phyloP scores from a whole-genome alignment of 2,329 filamentous ascomycete genomes.

The Geosmithia morbida region DNA sequence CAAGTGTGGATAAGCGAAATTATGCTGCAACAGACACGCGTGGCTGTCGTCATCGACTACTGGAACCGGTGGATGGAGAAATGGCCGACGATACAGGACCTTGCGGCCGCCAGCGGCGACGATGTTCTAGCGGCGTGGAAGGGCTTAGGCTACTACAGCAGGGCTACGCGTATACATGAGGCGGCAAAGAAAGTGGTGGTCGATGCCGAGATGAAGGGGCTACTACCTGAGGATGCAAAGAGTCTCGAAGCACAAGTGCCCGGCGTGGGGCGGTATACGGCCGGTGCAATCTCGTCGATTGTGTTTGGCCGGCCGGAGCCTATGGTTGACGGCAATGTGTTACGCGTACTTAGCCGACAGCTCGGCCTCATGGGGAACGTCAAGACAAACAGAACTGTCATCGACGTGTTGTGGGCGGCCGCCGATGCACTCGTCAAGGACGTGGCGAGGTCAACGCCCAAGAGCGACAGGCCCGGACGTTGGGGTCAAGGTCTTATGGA shows the following conservation, averaged over 20 bases:
- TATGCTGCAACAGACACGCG: constrained; percentile 53
- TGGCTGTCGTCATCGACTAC: constrained; percentile 46
- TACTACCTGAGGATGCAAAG: constrained; percentile 31
- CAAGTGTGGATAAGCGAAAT: constrained; percentile 55
- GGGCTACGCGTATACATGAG: constrained; percentile 44
- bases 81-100: constrained; percentile 43
- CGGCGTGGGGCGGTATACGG: constrained; percentile 48
- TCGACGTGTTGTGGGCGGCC: constrained; percentile 42
- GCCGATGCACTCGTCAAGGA: constrained; percentile 39
- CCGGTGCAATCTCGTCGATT: constrained; percentile 47
- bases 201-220: constrained; percentile 24
- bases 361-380: constrained; percentile 40
- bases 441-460: constrained; percentile 19
- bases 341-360: constrained; percentile 45
- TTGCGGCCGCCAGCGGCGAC: constrained; percentile 36
- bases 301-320: constrained; percentile 44
- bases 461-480: constrained; percentile 37
- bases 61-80: constrained; percentile 47
- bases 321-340: constrained; percentile 51
- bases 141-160: constrained; percentile 49
- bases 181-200: constrained; percentile 35
- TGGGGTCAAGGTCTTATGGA: constrained; percentile 56
- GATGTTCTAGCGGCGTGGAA: constrained; percentile 46
- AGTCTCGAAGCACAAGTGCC: constrained; percentile 36
- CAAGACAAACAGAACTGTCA: constrained; percentile 36